Percentiles rank a stretch among this genome's conserved stretches.
Evolutionary conservation across 805 yeast genomes (phyloP).

Genomic region (Saturnispora diversa): DNA sequence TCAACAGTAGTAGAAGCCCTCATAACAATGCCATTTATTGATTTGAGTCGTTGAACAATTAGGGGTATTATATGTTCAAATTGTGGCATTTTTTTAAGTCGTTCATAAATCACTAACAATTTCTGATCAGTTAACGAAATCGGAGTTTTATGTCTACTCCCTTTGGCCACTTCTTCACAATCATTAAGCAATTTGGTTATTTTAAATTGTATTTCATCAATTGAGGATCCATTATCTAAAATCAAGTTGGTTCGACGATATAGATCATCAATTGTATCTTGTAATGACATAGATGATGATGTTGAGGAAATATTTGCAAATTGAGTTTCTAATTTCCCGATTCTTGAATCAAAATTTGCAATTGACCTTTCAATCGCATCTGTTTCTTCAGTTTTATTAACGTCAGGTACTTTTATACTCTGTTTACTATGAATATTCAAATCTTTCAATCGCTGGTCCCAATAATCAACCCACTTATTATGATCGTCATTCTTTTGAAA

Average conservation of each 20-base stretch:
- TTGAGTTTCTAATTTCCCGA: conserved; percentile 14
- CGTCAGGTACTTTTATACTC: neutral
- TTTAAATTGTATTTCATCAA: conserved; percentile 15
- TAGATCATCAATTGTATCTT: conserved; percentile 23
- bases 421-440: neutral
- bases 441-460: conserved; percentile 10
- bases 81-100: conserved; percentile 18
- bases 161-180: conserved; percentile 12
- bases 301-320: neutral
- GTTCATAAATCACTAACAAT: conserved; percentile 17
- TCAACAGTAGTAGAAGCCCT: conserved; percentile 11
- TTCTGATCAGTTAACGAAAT: conserved; percentile 18
- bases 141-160: conserved; percentile 8
- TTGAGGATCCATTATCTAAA: conserved; percentile 14
- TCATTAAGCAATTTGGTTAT: conserved; percentile 12
- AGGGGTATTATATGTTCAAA: conserved; percentile 16
- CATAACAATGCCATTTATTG: conserved; percentile 15
- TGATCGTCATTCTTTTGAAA: conserved; percentile 3
- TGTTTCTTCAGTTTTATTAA: neutral
- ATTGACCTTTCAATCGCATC: neutral
- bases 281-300: conserved; percentile 15
- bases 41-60: conserved; percentile 17
- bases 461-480: conserved; percentile 9
- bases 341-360: conserved; percentile 13
- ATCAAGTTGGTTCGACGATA: conserved; percentile 20